Base-by-base conservation (phyloP, 2,329 filamentous ascomycete genomes). In the Trichoderma sp. region DNA sequence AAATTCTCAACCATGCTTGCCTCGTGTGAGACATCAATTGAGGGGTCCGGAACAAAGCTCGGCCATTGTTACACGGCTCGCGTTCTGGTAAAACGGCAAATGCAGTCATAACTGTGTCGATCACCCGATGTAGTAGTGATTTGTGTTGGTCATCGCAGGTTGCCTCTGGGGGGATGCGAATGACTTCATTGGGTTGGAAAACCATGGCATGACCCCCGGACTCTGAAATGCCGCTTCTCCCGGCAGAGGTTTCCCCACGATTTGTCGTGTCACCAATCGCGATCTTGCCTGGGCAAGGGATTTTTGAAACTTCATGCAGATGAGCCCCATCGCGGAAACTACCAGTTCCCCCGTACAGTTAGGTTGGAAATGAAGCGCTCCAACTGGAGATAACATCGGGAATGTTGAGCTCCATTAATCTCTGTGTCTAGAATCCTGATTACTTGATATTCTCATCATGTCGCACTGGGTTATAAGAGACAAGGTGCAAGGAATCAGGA, bases 41-140 rank as follows among this genome's bases (percentile, higher is more conserved):
- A 73, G 71, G 71, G 71, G 71, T 73, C 71, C 71, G 71, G 71
- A 62, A 65, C 16, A 65, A 73, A 65, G 60, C 59, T 73, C 71
- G 71, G 71, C 4, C 71, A 73, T 65, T 56, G 71, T 73, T 64
- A 45, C 60, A 73, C 60, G 53, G 50, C 60, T 45, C 71, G 27
- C 59, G 33, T 73, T 56, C 71, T 73, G 69, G 69, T 62, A 64
- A 21, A 29, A 35, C 11, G 45, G 64, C 71, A 16, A 73, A 73
- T 73, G 16, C 59, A 73, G 71, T 16, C 60, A 64, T 56, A 21
- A 18, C 12, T 31, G 60, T 35, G 71, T 53, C 71, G 71, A 73
- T 73, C 71, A 59, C 24, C 21, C 41, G 41, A 45, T 45, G 33
- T 21, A 21, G 24, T n/a, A 33, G 50, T 60, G 50, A 38, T 59